Evolutionary conservation across 352 stramenopile genomes (phyloP), one percentile per base, ranked within the genome.

Genomic region (Pythium periplocum): DNA sequence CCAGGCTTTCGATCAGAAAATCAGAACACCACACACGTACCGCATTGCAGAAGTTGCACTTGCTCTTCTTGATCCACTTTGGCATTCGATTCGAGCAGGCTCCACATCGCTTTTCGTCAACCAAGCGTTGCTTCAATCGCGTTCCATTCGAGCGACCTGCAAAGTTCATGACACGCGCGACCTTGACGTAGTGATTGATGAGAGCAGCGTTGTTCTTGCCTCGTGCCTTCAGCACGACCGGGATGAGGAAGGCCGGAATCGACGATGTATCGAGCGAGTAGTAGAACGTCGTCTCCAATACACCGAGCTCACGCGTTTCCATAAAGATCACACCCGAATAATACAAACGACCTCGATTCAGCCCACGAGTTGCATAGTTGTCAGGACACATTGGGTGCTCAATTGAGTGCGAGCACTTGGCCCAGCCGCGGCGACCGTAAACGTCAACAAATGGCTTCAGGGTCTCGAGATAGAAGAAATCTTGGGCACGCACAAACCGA

Each of bases 391-490:
- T 72, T 4, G 63, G 56, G 53, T 84, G 73, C 36, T 86, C 62
- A 35, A 93, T 80, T 54, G 82, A 93, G 53, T 93, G 78, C 35
- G 63, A 73, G 52, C 73, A 83, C 53, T 73, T 84, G 10, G 76
- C 75, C 79, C 79, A 93, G 7, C 79, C 79, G 33, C 79, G 79
- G 17, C 75, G 75, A 9, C 82, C 79, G 41, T 68, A 54, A 6
- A 59, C 52, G 12, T 79, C 75, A 0, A 68, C 56, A 65, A 85
- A 90, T 1, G 73, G 71, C 61, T 81, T 83, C 74, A 86, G 85
- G 51, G 78, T 64, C 55, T 89, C 78, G 6, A 91, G 54, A 57
- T 88, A 87, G 56, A 77, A 89, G 53, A 88, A 87, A 54, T 91
- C 81, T 55, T 86, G 81, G 40, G 73, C 74, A 7, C 72, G 78